Evolutionary conservation across 371 early-diverging fungal genomes (phyloP).

Genomic region (Mortierella sp.): DNA sequence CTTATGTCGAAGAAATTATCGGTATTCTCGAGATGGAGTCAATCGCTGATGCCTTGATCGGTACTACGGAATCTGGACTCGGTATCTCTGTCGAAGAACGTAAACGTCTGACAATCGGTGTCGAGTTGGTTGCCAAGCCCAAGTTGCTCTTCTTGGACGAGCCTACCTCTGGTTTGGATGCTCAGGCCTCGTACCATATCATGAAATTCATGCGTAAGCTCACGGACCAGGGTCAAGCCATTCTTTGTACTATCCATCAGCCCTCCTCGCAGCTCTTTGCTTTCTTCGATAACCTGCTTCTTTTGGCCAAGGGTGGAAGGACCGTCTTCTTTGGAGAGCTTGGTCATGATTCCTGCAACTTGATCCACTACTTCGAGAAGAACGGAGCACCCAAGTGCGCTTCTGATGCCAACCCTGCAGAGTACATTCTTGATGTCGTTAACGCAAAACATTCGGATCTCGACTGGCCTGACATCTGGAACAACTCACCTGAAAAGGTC

Average conservation of each 20-base stretch:
- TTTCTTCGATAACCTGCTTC: slow-evolving; percentile 83
- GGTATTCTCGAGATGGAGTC: slow-evolving; percentile 74
- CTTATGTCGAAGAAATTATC: slow-evolving; percentile 79
- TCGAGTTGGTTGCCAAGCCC: slow-evolving; percentile 84
- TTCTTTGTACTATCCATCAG: slow-evolving; percentile 90
- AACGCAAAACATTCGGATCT: slow-evolving; percentile 73
- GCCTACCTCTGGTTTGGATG: slow-evolving; percentile 85
- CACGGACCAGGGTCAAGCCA: slow-evolving; percentile 75
- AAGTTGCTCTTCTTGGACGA: slow-evolving; percentile 88
- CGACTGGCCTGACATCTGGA: slow-evolving; percentile 78
- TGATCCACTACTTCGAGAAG: slow-evolving; percentile 75
- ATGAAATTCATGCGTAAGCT: slow-evolving; percentile 79
- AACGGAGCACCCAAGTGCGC: slow-evolving; percentile 73
- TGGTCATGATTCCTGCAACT: slow-evolving; percentile 62
- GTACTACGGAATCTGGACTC: slow-evolving; percentile 69
- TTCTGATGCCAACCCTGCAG: slow-evolving; percentile 76
- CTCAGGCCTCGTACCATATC: slow-evolving; percentile 78
- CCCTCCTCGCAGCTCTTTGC: slow-evolving; percentile 86
- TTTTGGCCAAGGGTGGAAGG: slow-evolving; percentile 85
- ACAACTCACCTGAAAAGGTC: slow-evolving; percentile 55
- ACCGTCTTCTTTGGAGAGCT: slow-evolving; percentile 85
- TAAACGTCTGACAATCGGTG: slow-evolving; percentile 71
- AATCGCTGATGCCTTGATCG: slow-evolving; percentile 72
- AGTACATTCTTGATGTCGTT: slow-evolving; percentile 77
- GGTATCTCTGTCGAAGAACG: slow-evolving; percentile 72